phyloP scores from a whole-genome alignment of 1,284 basidiomycete species.

The Schizophyllum amplum region DNA sequence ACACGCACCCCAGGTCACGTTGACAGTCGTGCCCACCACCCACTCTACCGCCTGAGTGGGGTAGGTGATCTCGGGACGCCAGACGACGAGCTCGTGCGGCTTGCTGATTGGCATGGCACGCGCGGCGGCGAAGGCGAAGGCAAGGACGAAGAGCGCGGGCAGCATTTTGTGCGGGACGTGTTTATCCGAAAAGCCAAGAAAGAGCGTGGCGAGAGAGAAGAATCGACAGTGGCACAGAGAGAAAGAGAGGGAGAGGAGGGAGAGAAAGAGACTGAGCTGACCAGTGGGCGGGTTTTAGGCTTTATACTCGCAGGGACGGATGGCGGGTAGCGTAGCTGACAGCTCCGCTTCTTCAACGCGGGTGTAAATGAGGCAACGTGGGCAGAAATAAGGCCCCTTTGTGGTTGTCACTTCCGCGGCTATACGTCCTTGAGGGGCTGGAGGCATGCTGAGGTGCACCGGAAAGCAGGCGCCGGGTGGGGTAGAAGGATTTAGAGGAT shows the following conservation, averaged over 20 bases:
- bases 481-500: background rate
- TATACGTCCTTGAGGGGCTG: background rate
- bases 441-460: background rate
- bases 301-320: background rate
- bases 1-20: background rate
- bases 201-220: background rate
- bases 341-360: background rate
- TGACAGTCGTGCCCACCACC: background rate
- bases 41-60: background rate
- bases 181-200: background rate
- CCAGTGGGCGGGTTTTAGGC: background rate
- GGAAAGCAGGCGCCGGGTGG: background rate
- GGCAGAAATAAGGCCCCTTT: background rate
- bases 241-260: background rate
- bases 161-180: background rate
- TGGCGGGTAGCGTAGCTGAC: background rate
- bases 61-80: background rate
- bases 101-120: background rate
- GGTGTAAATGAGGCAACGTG: background rate
- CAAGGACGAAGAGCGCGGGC: background rate
- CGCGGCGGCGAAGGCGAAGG: no score
- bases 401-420: background rate
- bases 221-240: background rate
- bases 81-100: background rate
- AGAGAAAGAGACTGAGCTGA: background rate